Evolutionary conservation across 1,284 basidiomycete species (phyloP).

Genomic region (Ganoderma multipileum): DNA sequence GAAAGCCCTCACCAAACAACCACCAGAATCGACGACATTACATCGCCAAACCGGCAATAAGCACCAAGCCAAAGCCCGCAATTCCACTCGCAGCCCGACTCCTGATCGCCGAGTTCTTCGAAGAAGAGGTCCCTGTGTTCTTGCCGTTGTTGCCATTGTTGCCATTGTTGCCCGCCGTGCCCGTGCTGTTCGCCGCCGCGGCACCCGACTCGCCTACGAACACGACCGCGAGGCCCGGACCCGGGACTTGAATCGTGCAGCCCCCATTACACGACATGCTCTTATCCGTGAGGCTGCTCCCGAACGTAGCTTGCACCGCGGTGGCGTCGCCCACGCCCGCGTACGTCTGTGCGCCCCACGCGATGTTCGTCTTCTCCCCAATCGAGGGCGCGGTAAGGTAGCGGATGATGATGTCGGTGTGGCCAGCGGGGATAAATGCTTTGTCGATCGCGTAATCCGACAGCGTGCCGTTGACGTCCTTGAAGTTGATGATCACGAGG

Average conservation of each 20-base stretch:
- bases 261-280: conserved; percentile 43
- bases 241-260: conserved; percentile 51
- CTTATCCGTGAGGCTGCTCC: conserved; percentile 30
- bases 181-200: conserved; percentile 14
- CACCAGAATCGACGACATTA: neutral
- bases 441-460: conserved; percentile 46
- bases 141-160: neutral
- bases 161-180: conserved; percentile 11
- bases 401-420: conserved; percentile 46
- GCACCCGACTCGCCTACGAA: conserved; percentile 35
- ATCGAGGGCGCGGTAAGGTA: conserved; percentile 52
- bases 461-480: conserved; percentile 43
- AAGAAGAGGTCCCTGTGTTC: neutral
- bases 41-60: neutral
- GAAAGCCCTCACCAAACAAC: neutral
- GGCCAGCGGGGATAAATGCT: conserved; percentile 29
- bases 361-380: conserved; percentile 62
- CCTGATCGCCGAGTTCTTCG: conserved; percentile 1
- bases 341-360: conserved; percentile 57
- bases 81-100: neutral
- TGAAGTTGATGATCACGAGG: conserved; percentile 69
- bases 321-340: conserved; percentile 47
- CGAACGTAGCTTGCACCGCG: conserved; percentile 39
- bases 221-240: conserved; percentile 53
- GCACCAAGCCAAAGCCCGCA: neutral